Base-by-base conservation (phyloP, 2,329 filamentous ascomycete genomes). In the Fusarium newnesense region DNA sequence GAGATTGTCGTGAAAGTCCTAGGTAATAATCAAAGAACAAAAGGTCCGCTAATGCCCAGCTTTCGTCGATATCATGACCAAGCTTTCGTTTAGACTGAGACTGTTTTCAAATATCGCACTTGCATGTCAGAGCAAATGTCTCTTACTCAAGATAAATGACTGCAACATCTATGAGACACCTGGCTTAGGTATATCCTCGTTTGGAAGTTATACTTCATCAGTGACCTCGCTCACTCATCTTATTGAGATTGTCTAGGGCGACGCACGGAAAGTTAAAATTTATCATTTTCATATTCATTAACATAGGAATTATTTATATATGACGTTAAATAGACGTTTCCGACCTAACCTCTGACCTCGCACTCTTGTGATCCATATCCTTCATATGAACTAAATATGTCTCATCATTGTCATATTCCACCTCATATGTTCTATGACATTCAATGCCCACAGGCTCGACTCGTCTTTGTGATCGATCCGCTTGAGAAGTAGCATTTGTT, bases 341-440 rank as follows among this genome's bases (percentile, higher is more conserved):
- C 6, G 67, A 69, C 24, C 59, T 69, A 5, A 60, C 15, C 11
- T 61, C 52, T 1, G 67, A 69, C 7, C 24, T 64, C 4, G 67
- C 67, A 40, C 68, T 77, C 50, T 74, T 75, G 7, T 28, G 52
- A 18, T 78, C 75, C 18, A 78, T 36, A 18, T 80, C 77, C 13
- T 69, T 73, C 74, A 81, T 77, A 13, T 76, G 61, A 3, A 83
- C 79, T n/a, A 83, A 60, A 18, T 78, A 75, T 3, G 75, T 72
- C 56, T 83, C 81, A 47, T 83, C 80, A 7, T 64, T 75, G 3
- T 80, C 79, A 39, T 78, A 83, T 37, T 83, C 80, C 1, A 84
- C 81, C 3, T 76, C 70, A 32, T 82, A 84, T 4, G 80, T 79
- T 42, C 79, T 82, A 15, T 83, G 74, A 40, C 78, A 81, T 2